phyloP scores from a whole-genome alignment of 306 rosid species.

The Trifolium repens region DNA sequence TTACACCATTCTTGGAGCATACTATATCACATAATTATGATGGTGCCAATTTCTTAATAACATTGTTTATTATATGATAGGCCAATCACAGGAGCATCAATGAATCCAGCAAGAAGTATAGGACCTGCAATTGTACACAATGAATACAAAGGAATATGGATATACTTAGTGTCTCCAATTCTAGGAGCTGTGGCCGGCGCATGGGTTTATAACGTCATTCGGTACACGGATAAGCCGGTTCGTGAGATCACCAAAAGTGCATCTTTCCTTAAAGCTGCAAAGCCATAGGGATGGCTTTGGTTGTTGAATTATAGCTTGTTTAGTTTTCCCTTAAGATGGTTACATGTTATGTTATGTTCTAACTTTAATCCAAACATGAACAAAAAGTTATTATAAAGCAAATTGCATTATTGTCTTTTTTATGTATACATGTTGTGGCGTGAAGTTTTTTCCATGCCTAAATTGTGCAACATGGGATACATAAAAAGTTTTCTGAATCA shows the following conservation, averaged over 20 bases:
- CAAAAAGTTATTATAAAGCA: background rate
- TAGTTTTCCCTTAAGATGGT: background rate
- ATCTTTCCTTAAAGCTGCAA: conserved; percentile 55
- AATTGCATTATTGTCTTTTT: background rate
- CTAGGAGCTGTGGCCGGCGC: conserved; percentile 75
- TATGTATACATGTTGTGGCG: background rate
- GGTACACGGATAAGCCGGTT: conserved; percentile 66
- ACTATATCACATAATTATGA: background rate
- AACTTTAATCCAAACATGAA: background rate
- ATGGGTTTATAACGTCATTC: conserved; percentile 62
- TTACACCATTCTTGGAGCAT: conserved; percentile 1
- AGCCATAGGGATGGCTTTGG: background rate
- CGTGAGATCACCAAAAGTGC: conserved; percentile 65
- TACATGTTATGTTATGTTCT: conserved; percentile 3
- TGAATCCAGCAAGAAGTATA: conserved; percentile 92
- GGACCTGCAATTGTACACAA: conserved; percentile 70
- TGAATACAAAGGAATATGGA: conserved; percentile 64
- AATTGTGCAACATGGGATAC: background rate
- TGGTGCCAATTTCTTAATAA: background rate
- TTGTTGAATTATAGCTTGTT: conserved; percentile 26
- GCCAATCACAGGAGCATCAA: conserved; percentile 89
- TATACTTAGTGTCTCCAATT: conserved; percentile 58
- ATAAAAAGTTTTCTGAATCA: background rate
- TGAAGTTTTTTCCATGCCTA: background rate
- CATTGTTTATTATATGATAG: conserved; percentile 40